phyloP scores from a whole-genome alignment of 768 basidiomycete species.

The Pulveroboletus sp. region DNA sequence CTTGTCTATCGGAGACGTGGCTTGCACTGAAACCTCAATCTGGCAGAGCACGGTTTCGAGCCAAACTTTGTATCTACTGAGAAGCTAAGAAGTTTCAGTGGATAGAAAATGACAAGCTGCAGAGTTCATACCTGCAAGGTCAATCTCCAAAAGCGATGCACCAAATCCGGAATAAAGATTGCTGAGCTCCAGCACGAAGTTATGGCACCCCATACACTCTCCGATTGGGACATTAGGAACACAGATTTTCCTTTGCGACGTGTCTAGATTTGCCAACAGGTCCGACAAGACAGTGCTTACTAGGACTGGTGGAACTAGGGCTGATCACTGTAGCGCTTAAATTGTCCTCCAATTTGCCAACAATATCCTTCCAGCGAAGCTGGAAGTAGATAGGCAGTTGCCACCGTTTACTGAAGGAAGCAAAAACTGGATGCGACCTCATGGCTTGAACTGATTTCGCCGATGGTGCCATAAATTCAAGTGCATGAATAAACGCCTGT shows the following conservation, averaged over 20 bases:
- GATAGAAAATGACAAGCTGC: background rate
- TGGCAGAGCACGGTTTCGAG: constrained; percentile 54
- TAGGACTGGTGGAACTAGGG: constrained; percentile 33
- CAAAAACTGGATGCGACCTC: constrained; percentile 68
- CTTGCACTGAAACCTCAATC: constrained; percentile 38
- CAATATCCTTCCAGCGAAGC: constrained; percentile 93
- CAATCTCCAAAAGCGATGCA: constrained; percentile 86
- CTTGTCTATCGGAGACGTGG: constrained; percentile 34
- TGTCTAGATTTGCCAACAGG: background rate
- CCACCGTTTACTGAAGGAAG: constrained; percentile 82
- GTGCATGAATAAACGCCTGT: constrained; percentile 73
- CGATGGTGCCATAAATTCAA: constrained; percentile 84
- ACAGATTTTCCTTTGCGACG: constrained; percentile 24
- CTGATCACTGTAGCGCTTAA: constrained; percentile 47
- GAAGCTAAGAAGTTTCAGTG: constrained; percentile 47
- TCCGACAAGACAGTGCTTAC: constrained; percentile 29
- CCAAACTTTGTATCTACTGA: constrained; percentile 80
- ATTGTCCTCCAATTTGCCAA: constrained; percentile 68
- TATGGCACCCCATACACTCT: constrained; percentile 70
- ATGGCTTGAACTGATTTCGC: constrained; percentile 64
- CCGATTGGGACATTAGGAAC: constrained; percentile 63
- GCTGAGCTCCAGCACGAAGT: constrained; percentile 84
- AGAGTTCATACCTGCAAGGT: constrained; percentile 70
- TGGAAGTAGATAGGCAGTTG: constrained; percentile 98
- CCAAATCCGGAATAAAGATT: constrained; percentile 79